A percentile compares a stretch with the other conserved stretches of the same genome.
phyloP scores from a whole-genome alignment of 2,329 filamentous ascomycete genomes.

The Eutypella sp. region DNA sequence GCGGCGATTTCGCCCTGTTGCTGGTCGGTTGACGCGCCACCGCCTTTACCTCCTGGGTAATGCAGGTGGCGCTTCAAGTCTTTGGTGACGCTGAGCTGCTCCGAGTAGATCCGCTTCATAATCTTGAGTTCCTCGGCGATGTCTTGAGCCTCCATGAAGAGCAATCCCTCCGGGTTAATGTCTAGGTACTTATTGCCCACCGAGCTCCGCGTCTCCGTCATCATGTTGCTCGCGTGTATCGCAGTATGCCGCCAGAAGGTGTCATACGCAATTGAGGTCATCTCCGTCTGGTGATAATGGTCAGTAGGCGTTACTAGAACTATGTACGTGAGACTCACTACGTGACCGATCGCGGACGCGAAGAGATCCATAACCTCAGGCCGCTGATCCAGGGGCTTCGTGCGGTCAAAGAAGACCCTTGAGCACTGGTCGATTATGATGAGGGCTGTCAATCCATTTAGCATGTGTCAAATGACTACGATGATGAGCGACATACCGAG shows the following conservation, averaged over 20 bases:
- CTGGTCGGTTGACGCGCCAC: background rate
- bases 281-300: constrained; percentile 1
- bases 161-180: constrained; percentile 25
- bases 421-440: constrained; percentile 33
- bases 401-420: constrained; percentile 30
- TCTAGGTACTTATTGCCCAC: constrained; percentile 5
- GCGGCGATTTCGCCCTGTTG: background rate
- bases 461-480: too few relatives aligned
- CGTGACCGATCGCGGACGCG: constrained; percentile 22
- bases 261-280: constrained; percentile 1
- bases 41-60: background rate
- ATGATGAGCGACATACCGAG: constrained; percentile 7
- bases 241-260: background rate
- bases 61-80: constrained; percentile 8
- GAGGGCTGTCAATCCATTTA: constrained; percentile 13
- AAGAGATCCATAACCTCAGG: constrained; percentile 29
- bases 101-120: constrained; percentile 23
- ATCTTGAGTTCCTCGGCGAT: constrained; percentile 29
- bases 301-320: constrained; percentile 7
- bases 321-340: constrained; percentile 10
- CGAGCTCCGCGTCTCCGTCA: background rate
- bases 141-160: constrained; percentile 26
- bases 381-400: constrained; percentile 22
- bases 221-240: constrained; percentile 7
- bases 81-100: constrained; percentile 14